Conservation (phyloP, 352 stramenopile species). For the Phytophthora sansomeana region DNA sequence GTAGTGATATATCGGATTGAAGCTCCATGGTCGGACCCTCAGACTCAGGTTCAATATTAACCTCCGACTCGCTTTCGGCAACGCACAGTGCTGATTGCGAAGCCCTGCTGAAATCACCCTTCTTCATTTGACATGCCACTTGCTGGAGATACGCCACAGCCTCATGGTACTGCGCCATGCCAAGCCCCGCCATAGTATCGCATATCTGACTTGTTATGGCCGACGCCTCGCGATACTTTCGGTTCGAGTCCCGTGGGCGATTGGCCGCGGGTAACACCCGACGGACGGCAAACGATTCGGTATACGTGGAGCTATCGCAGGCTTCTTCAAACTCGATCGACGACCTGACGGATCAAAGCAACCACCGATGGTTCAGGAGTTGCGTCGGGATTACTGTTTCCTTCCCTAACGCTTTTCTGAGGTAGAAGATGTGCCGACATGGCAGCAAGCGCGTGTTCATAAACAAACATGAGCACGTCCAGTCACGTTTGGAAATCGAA, state of each 20-base stretch:
- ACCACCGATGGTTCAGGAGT: background rate
- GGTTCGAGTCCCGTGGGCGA: background rate
- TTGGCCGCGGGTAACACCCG: background rate
- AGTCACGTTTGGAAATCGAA: background rate
- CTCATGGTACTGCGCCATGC: background rate
- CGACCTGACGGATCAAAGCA: background rate
- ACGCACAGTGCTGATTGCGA: constrained; percentile 13
- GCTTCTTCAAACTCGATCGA: background rate
- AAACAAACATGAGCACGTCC: background rate
- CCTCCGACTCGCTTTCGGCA: no score
- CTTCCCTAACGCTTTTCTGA: background rate
- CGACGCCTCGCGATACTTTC: constrained; percentile 1
- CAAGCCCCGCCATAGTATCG: constrained; percentile 3
- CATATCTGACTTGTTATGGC: background rate
- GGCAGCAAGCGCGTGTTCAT: background rate
- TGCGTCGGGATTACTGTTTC: background rate
- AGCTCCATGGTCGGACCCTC: background rate
- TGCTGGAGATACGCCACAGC: background rate
- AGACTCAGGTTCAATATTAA: no score
- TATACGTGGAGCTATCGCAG: background rate
- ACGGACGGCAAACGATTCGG: background rate
- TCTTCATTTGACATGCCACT: background rate
- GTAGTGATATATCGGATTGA: background rate
- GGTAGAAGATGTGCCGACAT: background rate
- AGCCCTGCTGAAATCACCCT: background rate